Conservation (phyloP, 805 yeast species). For the Myxozyma nipponensis region DNA sequence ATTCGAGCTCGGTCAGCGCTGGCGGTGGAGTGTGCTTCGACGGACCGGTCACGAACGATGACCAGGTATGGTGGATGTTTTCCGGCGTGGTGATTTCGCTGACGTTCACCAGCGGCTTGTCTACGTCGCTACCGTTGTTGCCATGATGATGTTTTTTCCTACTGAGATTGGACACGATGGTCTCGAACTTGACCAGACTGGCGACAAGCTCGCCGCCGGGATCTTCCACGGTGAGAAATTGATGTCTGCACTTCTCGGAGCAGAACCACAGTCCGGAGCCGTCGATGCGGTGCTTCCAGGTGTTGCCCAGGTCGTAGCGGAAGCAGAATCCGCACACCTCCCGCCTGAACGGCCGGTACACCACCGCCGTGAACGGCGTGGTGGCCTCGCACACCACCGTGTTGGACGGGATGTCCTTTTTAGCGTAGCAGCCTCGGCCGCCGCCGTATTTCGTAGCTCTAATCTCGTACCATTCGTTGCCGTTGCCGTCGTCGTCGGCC, state of each 20-base stretch:
- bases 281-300: slow-evolving; percentile 39
- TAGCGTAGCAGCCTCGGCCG: slow-evolving; percentile 65
- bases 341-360: slow-evolving; percentile 53
- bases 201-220: slow-evolving; percentile 35
- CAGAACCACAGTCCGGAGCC: slow-evolving; percentile 55
- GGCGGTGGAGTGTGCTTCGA: slow-evolving; percentile 38
- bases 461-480: slow-evolving; percentile 7
- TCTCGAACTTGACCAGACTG: slow-evolving; percentile 42
- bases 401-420: slow-evolving; percentile 40
- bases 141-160: slow-evolving; percentile 9
- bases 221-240: slow-evolving; percentile 41
- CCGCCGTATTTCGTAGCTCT: slow-evolving; percentile 49
- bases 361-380: slow-evolving; percentile 47
- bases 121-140: slow-evolving; percentile 12
- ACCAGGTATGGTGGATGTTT: slow-evolving; percentile 9
- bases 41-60: neutral
- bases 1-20: slow-evolving; percentile 50
- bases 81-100: slow-evolving; percentile 4
- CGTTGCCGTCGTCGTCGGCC: too few species aligned
- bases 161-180: slow-evolving; percentile 29
- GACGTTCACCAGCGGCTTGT: slow-evolving; percentile 13
- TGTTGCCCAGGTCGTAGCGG: slow-evolving; percentile 46
- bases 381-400: slow-evolving; percentile 42
- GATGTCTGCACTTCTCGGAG: slow-evolving; percentile 43
- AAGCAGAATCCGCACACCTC: slow-evolving; percentile 61